Conservation (phyloP, 257 asterid genomes). For the Petunia secreta region DNA sequence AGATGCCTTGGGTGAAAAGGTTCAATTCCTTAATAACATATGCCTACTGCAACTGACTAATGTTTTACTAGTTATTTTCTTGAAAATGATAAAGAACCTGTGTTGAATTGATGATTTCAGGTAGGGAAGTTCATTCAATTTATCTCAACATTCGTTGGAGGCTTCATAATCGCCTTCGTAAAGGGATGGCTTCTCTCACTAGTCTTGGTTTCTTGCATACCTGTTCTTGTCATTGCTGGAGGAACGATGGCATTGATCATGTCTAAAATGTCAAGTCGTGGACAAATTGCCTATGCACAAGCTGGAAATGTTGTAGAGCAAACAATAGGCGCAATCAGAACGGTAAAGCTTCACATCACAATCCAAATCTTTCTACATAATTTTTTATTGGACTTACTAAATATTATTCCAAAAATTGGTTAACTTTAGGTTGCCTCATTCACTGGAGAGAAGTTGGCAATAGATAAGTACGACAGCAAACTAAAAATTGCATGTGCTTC, state of each 20-base stretch:
- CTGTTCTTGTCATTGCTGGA: conserved; percentile 43
- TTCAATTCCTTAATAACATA: conserved; percentile 25
- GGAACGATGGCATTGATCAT: conserved; percentile 48
- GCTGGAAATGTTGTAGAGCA: conserved; percentile 70
- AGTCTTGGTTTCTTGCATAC: conserved; percentile 53
- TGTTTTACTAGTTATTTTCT: background rate
- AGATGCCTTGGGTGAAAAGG: conserved; percentile 90
- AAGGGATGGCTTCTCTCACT: conserved; percentile 66
- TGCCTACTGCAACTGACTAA: background rate
- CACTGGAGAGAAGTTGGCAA: conserved; percentile 64
- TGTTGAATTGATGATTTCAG: conserved; percentile 33
- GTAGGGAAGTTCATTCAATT: conserved; percentile 65
- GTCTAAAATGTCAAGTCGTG: conserved; percentile 45
- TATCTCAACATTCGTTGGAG: conserved; percentile 59
- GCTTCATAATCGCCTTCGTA: conserved; percentile 56
- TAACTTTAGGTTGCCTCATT: conserved; percentile 63
- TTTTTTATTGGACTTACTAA: background rate
- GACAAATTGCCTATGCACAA: conserved; percentile 61
- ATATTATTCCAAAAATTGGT: background rate
- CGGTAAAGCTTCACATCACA: conserved; percentile 37
- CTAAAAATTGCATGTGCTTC: conserved; percentile 56
- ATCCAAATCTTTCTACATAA: background rate
- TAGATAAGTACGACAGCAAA: conserved; percentile 48
- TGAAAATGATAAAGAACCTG: background rate
- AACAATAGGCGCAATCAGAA: conserved; percentile 60